A percentile compares a stretch with the other conserved stretches of the same genome.
Conservation (phyloP, 148 eudicot species). For the Spergularia bocconei region DNA sequence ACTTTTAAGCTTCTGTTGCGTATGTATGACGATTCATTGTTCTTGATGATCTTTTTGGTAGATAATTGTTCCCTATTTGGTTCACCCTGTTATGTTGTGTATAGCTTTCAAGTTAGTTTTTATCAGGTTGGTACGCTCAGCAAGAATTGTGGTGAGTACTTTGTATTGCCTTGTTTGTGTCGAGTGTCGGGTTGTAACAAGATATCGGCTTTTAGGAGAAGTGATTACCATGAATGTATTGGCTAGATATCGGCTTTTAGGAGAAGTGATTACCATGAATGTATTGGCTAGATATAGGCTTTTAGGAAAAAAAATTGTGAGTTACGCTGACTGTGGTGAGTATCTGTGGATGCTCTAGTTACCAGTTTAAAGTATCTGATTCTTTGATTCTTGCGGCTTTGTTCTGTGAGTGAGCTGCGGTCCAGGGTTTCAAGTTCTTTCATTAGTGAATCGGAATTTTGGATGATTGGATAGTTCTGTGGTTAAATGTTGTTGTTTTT, state of each 20-base stretch:
- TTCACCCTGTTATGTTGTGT: no score
- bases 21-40: not conserved
- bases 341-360: not conserved
- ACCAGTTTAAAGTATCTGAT: not conserved
- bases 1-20: not conserved
- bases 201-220: no score
- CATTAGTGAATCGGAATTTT: conserved; percentile 2
- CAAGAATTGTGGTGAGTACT: no score
- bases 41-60: not conserved
- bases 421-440: not conserved
- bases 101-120: no score
- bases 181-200: not conserved
- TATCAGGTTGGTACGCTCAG: no score
- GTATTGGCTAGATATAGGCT: not conserved
- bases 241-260: not conserved
- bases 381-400: conserved; percentile 7
- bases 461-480: not conserved
- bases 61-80: not conserved
- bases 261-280: not conserved
- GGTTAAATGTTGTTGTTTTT: not conserved
- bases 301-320: not conserved
- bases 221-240: not conserved
- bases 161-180: not conserved
- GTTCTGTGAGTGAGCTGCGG: not conserved
- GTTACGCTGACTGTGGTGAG: not conserved